A percentile compares a stretch with the other conserved stretches of the same genome.
Conservation (phyloP, 345 rosid genomes). For the Lagerstroemia speciosa region DNA sequence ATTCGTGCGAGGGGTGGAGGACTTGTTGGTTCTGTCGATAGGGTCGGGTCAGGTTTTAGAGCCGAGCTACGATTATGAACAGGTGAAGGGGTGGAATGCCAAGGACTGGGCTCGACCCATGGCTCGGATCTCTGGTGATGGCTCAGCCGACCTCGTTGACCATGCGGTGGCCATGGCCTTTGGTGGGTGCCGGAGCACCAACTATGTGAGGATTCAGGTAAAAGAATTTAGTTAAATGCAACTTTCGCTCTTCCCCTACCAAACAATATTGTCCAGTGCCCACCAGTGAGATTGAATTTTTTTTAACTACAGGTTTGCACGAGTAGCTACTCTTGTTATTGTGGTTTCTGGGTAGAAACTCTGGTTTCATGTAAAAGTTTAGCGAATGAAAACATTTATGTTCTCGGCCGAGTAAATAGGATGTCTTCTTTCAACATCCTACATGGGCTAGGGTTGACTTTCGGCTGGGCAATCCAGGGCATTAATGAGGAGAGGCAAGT, state of each 20-base stretch:
- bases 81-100: slow-evolving; percentile 63
- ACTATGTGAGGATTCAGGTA: slow-evolving; percentile 93
- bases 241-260: neutral
- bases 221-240: neutral
- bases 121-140: slow-evolving; percentile 73
- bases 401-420: too few species aligned
- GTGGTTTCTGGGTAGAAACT: too few species aligned
- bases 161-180: slow-evolving; percentile 95
- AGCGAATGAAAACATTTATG: neutral
- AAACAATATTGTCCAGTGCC: too few species aligned
- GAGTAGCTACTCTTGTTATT: too few species aligned
- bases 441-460: neutral
- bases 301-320: too few species aligned
- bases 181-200: slow-evolving; percentile 61
- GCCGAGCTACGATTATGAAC: slow-evolving; percentile 58
- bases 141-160: slow-evolving; percentile 82
- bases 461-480: neutral
- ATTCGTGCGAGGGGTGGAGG: slow-evolving; percentile 91
- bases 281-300: too few species aligned
- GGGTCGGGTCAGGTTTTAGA: slow-evolving; percentile 82
- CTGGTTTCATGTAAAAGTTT: neutral
- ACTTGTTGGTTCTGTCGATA: slow-evolving; percentile 69
- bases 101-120: slow-evolving; percentile 91
- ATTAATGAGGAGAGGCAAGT: slow-evolving; percentile 1
- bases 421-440: too few species aligned